Base-by-base conservation (phyloP, 2,329 filamentous ascomycete species). In the Elsinoe australis region DNA sequence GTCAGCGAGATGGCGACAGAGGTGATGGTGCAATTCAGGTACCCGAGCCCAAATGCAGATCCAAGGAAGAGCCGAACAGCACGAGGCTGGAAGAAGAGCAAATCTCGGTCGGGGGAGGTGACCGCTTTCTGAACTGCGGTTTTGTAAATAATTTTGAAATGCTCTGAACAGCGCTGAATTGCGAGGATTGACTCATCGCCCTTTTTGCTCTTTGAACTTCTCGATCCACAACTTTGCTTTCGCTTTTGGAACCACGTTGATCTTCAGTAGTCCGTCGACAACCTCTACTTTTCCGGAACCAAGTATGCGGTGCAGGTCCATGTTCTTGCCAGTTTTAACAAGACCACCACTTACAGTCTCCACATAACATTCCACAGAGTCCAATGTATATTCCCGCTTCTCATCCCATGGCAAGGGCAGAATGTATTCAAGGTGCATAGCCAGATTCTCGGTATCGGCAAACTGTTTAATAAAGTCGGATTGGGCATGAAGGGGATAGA, bases 391-490 rank as follows among this genome's bases (percentile, higher is more conserved):
- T 58, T 80, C 80, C 1, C 74, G 67, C 52, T 74, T 69, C 12
- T 64, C 60, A 58, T 96, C 92, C 92, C 92, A 98, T 9, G 88
- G 87, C 58, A 88, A 66, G 2, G 89, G 90, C 50, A 98, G 78
- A 7, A 96, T 82, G 59, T 95, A 95, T 3, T 74, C 72, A 42
- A 98, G 71, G 64, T 95, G 89, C 55, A 90, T 81, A 5, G 73
- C 74, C 21, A 95, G 71, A 12, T 75, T 76, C 56, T 92, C 81
- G 51, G 75, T 79, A 71, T 96, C 92, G 46, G 75, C 74, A 58
- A 95, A 92, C 0, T 79, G 78, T 70, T 94, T 95, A 66, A 98
- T 77, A 58, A 98, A 92, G 65, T 98, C 92, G 1, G 80, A 85
- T 70, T 96, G 82, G 38, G 83, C 73, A 52, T 87, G 75, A 54